Percentiles rank a stretch among this genome's conserved stretches.
Conservation (phyloP, 2,329 filamentous ascomycete genomes). For the Parasarocladium wereldwijsianum region DNA sequence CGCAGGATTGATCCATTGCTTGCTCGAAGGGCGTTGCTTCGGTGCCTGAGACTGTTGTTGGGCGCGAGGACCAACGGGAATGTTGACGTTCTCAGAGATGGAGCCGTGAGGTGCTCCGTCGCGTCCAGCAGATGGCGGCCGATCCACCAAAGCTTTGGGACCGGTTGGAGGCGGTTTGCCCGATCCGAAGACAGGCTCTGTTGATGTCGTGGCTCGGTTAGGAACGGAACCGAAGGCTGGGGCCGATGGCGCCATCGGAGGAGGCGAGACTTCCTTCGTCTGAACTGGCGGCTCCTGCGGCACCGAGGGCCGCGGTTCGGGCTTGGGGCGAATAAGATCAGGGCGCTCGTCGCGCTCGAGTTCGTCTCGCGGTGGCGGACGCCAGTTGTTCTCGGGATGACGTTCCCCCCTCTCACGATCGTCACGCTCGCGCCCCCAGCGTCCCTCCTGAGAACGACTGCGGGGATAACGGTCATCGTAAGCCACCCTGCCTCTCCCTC, state of each 20-base stretch:
- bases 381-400: constrained; percentile 24
- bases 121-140: constrained; percentile 28
- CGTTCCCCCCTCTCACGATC: constrained; percentile 34
- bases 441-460: constrained; percentile 51
- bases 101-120: constrained; percentile 25
- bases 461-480: constrained; percentile 52
- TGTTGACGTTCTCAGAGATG: constrained; percentile 27
- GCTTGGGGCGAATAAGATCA: constrained; percentile 29
- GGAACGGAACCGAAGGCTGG: constrained; percentile 43
- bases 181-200: constrained; percentile 15
- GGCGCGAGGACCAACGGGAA: constrained; percentile 38
- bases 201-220: constrained; percentile 24
- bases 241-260: constrained; percentile 41
- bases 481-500: constrained; percentile 40
- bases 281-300: constrained; percentile 31
- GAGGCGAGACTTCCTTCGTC: constrained; percentile 38
- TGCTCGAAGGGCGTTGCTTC: constrained; percentile 34
- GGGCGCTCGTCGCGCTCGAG: constrained; percentile 31
- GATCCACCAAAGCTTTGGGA: constrained; percentile 35
- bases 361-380: constrained; percentile 28
- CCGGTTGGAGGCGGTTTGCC: constrained; percentile 38
- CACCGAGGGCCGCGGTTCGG: constrained; percentile 22
- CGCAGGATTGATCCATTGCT: constrained; percentile 44
- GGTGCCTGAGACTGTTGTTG: constrained; percentile 34
- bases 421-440: constrained; percentile 40